Conservation (phyloP, 2,329 filamentous ascomycete species). For the Bretziella fagacearum region DNA sequence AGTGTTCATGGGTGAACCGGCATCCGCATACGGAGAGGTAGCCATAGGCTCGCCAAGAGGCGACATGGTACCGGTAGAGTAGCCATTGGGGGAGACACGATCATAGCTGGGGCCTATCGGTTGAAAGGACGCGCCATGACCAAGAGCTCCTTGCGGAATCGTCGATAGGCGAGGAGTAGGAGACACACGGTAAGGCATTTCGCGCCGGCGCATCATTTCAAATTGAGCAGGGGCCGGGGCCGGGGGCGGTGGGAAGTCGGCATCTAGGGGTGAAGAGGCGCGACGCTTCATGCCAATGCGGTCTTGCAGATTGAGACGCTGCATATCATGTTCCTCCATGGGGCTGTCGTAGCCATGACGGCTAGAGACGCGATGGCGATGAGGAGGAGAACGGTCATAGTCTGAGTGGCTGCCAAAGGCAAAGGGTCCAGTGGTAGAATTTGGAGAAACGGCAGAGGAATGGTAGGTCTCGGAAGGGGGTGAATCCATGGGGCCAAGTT, state of each 20-base stretch:
- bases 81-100: slow-evolving; percentile 29
- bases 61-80: slow-evolving; percentile 33
- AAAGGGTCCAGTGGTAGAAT: slow-evolving; percentile 27
- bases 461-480: slow-evolving; percentile 29
- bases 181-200: slow-evolving; percentile 30
- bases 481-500: slow-evolving; percentile 21
- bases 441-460: slow-evolving; percentile 32
- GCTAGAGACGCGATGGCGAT: slow-evolving; percentile 25
- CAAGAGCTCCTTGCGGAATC: slow-evolving; percentile 28
- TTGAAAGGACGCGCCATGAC: slow-evolving; percentile 29
- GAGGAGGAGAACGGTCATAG: slow-evolving; percentile 30
- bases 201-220: slow-evolving; percentile 31
- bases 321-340: slow-evolving; percentile 28
- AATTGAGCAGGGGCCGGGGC: slow-evolving; percentile 25
- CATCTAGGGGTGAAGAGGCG: slow-evolving; percentile 36
- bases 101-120: slow-evolving; percentile 27
- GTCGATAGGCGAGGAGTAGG: slow-evolving; percentile 33
- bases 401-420: slow-evolving; percentile 27
- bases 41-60: slow-evolving; percentile 34
- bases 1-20: slow-evolving; percentile 26
- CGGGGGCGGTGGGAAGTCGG: slow-evolving; percentile 27
- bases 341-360: slow-evolving; percentile 31
- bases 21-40: slow-evolving; percentile 26
- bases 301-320: slow-evolving; percentile 30
- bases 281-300: slow-evolving; percentile 37